A percentile compares a stretch with the other conserved stretches of the same genome.
Conservation (phyloP, 768 basidiomycete species). For the Melanogaster broomeanus region DNA sequence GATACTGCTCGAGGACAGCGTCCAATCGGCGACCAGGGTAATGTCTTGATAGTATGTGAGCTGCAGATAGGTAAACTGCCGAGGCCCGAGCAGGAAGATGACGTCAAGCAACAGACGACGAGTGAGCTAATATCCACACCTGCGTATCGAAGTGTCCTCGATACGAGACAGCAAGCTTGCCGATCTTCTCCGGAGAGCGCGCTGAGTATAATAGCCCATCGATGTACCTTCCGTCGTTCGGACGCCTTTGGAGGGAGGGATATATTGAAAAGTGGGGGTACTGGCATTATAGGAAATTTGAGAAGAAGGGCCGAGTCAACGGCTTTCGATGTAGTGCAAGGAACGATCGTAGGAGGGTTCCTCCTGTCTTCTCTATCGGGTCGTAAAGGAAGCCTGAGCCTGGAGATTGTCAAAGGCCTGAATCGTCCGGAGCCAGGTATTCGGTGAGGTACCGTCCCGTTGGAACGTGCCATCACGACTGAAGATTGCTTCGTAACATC, state of each 20-base stretch:
- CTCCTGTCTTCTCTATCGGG: neutral
- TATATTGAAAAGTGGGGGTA: conserved; percentile 40
- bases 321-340: neutral
- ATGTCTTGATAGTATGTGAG: conserved; percentile 42
- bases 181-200: conserved; percentile 47
- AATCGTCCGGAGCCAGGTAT: conserved; percentile 10
- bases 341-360: no score
- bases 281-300: neutral
- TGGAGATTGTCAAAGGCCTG: conserved; percentile 11
- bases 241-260: conserved; percentile 58
- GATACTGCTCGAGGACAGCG: conserved; percentile 37
- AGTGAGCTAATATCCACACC: conserved; percentile 35
- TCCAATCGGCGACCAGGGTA: conserved; percentile 55
- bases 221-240: conserved; percentile 55
- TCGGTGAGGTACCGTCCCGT: neutral
- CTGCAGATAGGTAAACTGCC: conserved; percentile 66
- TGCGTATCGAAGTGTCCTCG: conserved; percentile 63
- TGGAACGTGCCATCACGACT: neutral
- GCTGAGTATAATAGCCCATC: conserved; percentile 56
- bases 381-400: neutral
- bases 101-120: neutral
- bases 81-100: neutral
- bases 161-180: conserved; percentile 49
- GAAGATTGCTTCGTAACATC: neutral
- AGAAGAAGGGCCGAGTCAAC: neutral